Evolutionary conservation across 2,329 filamentous ascomycete genomes (phyloP).

Genomic region (Epicoccum sorghinum): DNA sequence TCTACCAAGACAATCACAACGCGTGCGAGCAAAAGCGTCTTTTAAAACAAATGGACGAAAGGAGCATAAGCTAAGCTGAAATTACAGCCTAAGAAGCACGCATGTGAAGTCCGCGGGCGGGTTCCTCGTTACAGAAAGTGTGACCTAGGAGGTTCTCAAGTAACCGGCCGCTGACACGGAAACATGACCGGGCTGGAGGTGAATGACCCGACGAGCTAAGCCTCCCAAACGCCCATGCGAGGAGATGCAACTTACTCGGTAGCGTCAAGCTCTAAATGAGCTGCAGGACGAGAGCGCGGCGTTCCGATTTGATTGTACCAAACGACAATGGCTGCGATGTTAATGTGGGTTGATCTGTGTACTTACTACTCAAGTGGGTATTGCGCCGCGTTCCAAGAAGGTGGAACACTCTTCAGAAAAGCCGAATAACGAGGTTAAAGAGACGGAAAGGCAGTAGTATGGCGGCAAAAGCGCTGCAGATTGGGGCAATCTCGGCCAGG

Average conservation of each 20-base stretch:
- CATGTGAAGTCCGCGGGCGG: conserved; percentile 45
- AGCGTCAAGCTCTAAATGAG: conserved; percentile 28
- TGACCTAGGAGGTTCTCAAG: conserved; percentile 31
- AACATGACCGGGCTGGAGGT: conserved; percentile 37
- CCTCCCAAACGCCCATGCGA: conserved; percentile 19
- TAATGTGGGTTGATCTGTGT: conserved; percentile 26
- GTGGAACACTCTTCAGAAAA: too few species aligned
- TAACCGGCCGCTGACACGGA: conserved; percentile 42
- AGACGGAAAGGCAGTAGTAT: conserved; percentile 36
- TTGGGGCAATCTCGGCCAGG: conserved; percentile 42
- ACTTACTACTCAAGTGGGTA: conserved; percentile 32
- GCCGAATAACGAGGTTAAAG: conserved; percentile 24
- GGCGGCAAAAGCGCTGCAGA: conserved; percentile 16
- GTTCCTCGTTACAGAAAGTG: conserved; percentile 36
- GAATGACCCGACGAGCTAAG: conserved; percentile 31
- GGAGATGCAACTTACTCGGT: conserved; percentile 37
- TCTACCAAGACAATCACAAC: conserved; percentile 21
- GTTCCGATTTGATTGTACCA: background rate
- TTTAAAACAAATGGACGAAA: conserved; percentile 44
- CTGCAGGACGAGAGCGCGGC: conserved; percentile 14
- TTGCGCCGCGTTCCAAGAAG: conserved; percentile 15
- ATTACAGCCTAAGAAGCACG: conserved; percentile 24
- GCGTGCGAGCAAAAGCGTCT: conserved; percentile 29
- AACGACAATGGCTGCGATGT: conserved; percentile 27
- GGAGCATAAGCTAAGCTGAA: conserved; percentile 31